Percentiles rank a stretch among this genome's conserved stretches.
Conservation (phyloP, 768 basidiomycete genomes). For the Boletus tylopilopsis region DNA sequence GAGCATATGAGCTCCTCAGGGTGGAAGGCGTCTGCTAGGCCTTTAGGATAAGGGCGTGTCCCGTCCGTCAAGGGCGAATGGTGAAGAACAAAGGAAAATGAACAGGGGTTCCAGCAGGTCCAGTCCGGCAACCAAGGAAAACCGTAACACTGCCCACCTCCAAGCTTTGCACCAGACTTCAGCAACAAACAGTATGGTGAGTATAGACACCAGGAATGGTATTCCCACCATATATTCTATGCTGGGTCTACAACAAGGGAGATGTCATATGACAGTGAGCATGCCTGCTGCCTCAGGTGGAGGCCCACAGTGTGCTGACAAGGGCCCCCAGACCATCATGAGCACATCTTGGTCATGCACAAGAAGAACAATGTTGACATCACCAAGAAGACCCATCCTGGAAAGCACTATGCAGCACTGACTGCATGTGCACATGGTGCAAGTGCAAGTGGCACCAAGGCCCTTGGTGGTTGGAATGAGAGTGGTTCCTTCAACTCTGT, state of each 20-base stretch:
- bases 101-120: too few relatives aligned
- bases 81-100: too few relatives aligned
- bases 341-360: conserved; percentile 25
- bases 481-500: not conserved
- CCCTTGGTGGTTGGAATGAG: not conserved
- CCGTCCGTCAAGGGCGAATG: too few relatives aligned
- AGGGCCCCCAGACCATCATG: conserved; percentile 16
- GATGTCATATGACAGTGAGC: conserved; percentile 29
- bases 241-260: not conserved
- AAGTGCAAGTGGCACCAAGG: conserved; percentile 23
- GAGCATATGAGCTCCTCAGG: too few relatives aligned
- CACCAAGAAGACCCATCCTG: conserved; percentile 23
- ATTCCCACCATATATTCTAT: conserved; percentile 24
- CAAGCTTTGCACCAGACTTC: conserved; percentile 29
- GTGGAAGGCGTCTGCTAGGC: too few relatives aligned
- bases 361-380: conserved; percentile 20
- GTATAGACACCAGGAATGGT: conserved; percentile 31
- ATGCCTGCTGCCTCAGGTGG: not conserved
- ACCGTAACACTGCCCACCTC: conserved; percentile 7
- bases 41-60: too few relatives aligned
- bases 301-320: not conserved
- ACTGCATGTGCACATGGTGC: conserved; percentile 31
- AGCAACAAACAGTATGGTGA: conserved; percentile 18
- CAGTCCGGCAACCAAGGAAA: too few relatives aligned
- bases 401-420: conserved; percentile 25